Evolutionary conservation across 176 grass and related monocot species (phyloP).

Genomic region (Bonia amplexicaulis): DNA sequence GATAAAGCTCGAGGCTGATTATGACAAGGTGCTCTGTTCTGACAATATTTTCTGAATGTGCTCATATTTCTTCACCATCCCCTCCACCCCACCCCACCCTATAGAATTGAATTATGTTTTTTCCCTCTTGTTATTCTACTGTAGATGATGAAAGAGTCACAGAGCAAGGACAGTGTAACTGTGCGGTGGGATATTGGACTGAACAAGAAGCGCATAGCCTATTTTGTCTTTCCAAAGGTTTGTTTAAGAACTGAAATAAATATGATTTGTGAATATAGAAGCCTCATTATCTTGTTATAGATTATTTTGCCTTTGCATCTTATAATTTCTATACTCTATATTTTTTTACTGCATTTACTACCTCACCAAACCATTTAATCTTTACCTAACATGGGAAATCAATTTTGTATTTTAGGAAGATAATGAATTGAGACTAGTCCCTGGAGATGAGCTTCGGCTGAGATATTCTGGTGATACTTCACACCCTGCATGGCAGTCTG

Average conservation of each 20-base stretch:
- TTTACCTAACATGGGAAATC: background rate
- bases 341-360: background rate
- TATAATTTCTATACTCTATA: background rate
- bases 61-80: background rate
- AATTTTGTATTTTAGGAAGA: conserved; percentile 73
- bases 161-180: conserved; percentile 97
- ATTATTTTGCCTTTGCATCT: background rate
- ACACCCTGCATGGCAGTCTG: conserved; percentile 98
- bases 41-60: background rate
- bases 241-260: conserved; percentile 12
- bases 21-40: conserved; percentile 80
- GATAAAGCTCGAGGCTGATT: conserved; percentile 99
- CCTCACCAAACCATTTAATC: background rate
- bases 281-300: background rate
- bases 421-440: conserved; percentile 98
- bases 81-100: too few relatives aligned
- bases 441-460: conserved; percentile 96
- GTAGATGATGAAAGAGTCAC: conserved; percentile 99
- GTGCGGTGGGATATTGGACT: conserved; percentile 96
- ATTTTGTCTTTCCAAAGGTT: conserved; percentile 99
- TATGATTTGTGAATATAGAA: background rate
- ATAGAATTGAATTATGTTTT: background rate
- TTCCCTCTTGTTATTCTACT: conserved; percentile 17
- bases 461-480: conserved; percentile 83
- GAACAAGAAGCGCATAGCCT: conserved; percentile 96